Base-by-base conservation (phyloP, 1,284 basidiomycete species). In the Fomitopsis palustris region DNA sequence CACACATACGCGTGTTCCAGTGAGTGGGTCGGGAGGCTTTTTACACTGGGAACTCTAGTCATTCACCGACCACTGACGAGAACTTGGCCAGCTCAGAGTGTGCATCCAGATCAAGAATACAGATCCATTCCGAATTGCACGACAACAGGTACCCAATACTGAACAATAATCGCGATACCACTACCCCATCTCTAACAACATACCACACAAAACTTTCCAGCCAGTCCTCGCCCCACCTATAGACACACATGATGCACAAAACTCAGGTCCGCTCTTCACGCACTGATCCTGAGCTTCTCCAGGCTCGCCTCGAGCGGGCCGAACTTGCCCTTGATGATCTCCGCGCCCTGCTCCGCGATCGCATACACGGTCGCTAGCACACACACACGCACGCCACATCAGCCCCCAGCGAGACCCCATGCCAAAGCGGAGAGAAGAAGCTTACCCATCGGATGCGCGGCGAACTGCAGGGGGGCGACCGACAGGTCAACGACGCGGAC, bases 401-500 rank as follows among this genome's bases (percentile, higher is more conserved):
- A 53, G 25, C 16, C 41, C 3, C 31, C 25, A 19, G 45, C 35
- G 49, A 56, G 59, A 0, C 56, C 58, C 51, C 55, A 5, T 2
- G 12, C 5, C 17, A 27, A 33, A n/a, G n/a, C n/a, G 17, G 19
- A 17, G n/a, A 29, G 25, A 10, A 3, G 12, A 21, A 8, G 12
- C 61, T 58, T 17, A 72, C 72, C 58, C 55, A 70, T 70, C 53
- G 75, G 67, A 42, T 71, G 71, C 4, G 66, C 65, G 12, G 62
- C 64, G 16, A 73, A 58, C 38, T 70, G 71, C 45, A 74, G 59
- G 5, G 72, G 71, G 1, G 68, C 54, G 29, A 76, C 64, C 2
- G 70, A 72, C 12, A 73, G 49, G 64, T 76, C 75, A 38, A 71
- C 72, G n/a, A 77, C 72, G 6, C 76, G 68, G 10, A 77, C 49